A percentile compares a stretch with the other conserved stretches of the same genome.
These are phyloP conservation scores for Pisolithus microcarpus DNA, from an alignment of 768 basidiomycete genomes.

Conservation along the genomic window DNA sequence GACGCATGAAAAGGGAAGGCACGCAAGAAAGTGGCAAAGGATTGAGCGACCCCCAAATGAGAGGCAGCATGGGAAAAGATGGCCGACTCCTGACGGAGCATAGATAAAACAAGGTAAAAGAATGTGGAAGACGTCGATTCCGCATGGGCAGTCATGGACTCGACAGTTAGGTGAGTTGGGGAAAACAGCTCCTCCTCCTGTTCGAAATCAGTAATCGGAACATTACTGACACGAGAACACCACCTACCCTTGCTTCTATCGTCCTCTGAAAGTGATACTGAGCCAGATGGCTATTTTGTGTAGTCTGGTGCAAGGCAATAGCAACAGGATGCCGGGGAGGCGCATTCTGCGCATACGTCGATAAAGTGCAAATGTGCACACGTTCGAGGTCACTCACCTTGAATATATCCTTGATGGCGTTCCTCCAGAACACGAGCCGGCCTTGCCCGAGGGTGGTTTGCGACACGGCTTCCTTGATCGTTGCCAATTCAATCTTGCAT, in stretches of 20 bases:
- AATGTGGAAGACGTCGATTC: slow-evolving; percentile 77
- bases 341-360: slow-evolving; percentile 44
- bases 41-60: slow-evolving; percentile 72
- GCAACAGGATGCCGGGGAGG: slow-evolving; percentile 82
- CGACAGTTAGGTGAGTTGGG: slow-evolving; percentile 58
- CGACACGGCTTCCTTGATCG: slow-evolving; percentile 68
- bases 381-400: slow-evolving; percentile 40
- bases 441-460: slow-evolving; percentile 72
- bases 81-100: slow-evolving; percentile 51
- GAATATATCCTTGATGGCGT: slow-evolving; percentile 61
- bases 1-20: slow-evolving; percentile 72
- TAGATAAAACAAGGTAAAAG: slow-evolving; percentile 67
- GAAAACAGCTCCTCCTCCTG: slow-evolving; percentile 63
- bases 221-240: background rate
- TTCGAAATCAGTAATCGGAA: slow-evolving; percentile 16
- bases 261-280: slow-evolving; percentile 78
- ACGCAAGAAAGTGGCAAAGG: slow-evolving; percentile 63
- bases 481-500: slow-evolving; percentile 66
- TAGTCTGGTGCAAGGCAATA: slow-evolving; percentile 57
- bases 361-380: slow-evolving; percentile 3
- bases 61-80: slow-evolving; percentile 70
- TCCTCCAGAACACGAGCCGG: slow-evolving; percentile 84
- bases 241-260: slow-evolving; percentile 68
- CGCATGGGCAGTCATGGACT: slow-evolving; percentile 63
- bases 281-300: slow-evolving; percentile 43